phyloP scores from a whole-genome alignment of 1,284 basidiomycete genomes.

The Tilletia indica region DNA sequence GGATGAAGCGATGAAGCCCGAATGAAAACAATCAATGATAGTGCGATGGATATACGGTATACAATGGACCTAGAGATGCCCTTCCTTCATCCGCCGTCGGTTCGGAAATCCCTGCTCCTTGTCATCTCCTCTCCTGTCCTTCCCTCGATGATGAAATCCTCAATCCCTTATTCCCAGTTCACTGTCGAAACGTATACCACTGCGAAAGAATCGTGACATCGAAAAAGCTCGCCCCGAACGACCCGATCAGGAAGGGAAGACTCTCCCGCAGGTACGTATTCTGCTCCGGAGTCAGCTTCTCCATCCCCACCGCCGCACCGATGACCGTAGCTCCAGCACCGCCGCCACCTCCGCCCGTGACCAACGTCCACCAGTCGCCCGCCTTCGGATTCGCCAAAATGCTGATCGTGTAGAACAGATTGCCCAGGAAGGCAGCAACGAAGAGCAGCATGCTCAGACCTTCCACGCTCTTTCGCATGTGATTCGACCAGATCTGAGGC shows the following conservation, averaged over 20 bases:
- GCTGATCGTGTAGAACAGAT: slow-evolving; percentile 46
- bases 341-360: no score
- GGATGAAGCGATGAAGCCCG: no score
- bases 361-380: slow-evolving; percentile 3
- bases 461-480: slow-evolving; percentile 42
- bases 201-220: slow-evolving; percentile 50
- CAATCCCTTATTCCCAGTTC: no score
- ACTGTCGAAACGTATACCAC: slow-evolving; percentile 25
- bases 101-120: no score
- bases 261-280: slow-evolving; percentile 41
- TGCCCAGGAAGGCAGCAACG: slow-evolving; percentile 49
- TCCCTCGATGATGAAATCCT: no score
- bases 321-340: background rate
- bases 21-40: no score
- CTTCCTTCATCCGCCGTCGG: no score
- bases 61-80: background rate
- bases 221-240: slow-evolving; percentile 50
- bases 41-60: no score
- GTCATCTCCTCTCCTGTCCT: no score
- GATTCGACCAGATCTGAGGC: slow-evolving; percentile 55
- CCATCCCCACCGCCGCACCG: no score
- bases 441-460: slow-evolving; percentile 52
- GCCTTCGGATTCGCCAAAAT: slow-evolving; percentile 44
- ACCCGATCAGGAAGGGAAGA: slow-evolving; percentile 51
- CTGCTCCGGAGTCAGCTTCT: background rate